Conservation (phyloP, 2,329 filamentous ascomycete genomes). For the Grosmannia penicillata region DNA sequence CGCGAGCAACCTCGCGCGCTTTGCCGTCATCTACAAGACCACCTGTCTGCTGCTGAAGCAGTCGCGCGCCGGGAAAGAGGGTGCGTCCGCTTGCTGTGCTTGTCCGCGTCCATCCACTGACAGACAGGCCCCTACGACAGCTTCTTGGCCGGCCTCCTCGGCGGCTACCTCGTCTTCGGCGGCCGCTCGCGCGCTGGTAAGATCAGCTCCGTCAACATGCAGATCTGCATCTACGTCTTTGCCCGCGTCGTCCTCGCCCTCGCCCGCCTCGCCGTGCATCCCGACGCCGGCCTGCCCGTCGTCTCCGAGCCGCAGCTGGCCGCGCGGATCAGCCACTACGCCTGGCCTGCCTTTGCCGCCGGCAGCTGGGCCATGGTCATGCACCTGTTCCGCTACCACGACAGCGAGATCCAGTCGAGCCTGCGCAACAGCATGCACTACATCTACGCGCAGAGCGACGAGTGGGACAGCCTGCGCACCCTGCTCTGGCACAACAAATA, state of each 20-base stretch:
- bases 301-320: slow-evolving; percentile 33
- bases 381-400: slow-evolving; percentile 87
- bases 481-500: slow-evolving; percentile 74
- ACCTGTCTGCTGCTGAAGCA: slow-evolving; percentile 62
- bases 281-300: slow-evolving; percentile 32
- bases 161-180: slow-evolving; percentile 89
- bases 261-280: slow-evolving; percentile 68
- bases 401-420: slow-evolving; percentile 80
- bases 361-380: slow-evolving; percentile 88
- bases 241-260: slow-evolving; percentile 76
- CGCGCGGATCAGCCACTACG: slow-evolving; percentile 47
- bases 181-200: slow-evolving; percentile 47
- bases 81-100: slow-evolving; percentile 14
- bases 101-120: background rate
- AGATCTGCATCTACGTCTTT: slow-evolving; percentile 97
- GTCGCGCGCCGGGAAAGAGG: slow-evolving; percentile 46
- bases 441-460: slow-evolving; percentile 80
- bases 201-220: slow-evolving; percentile 74
- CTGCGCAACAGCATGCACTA: slow-evolving; percentile 94
- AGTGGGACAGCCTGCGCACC: slow-evolving; percentile 76
- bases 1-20: slow-evolving; percentile 80
- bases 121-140: slow-evolving; percentile 58
- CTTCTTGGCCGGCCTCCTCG: slow-evolving; percentile 74
- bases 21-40: slow-evolving; percentile 81
- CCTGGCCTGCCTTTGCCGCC: slow-evolving; percentile 87